Conservation (phyloP, 495 filamentous ascomycete genomes). For the Letharia columbiana region DNA sequence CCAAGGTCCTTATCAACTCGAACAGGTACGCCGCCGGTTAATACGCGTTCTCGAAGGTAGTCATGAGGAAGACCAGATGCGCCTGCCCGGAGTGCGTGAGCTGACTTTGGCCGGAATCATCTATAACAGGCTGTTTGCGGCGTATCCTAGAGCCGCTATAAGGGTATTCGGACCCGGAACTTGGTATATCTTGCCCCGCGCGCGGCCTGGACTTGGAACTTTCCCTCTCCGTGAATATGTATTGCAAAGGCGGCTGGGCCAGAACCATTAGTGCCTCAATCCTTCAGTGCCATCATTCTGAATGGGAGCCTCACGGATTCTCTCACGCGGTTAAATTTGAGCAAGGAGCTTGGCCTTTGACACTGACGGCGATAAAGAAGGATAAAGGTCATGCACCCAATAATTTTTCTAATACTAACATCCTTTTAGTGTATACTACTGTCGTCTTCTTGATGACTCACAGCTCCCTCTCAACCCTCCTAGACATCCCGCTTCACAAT, state of each 20-base stretch:
- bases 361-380: too few species aligned
- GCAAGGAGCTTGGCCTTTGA: too few species aligned
- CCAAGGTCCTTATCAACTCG: neutral
- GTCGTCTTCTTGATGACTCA: too few species aligned
- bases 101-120: neutral
- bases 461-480: neutral
- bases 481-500: constrained; percentile 31
- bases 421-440: too few species aligned
- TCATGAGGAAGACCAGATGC: neutral
- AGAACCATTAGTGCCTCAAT: too few species aligned
- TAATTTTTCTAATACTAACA: too few species aligned
- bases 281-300: too few species aligned
- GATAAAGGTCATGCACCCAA: too few species aligned
- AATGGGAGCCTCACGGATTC: too few species aligned
- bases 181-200: neutral
- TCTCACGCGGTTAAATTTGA: too few species aligned
- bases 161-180: neutral
- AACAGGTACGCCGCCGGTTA: neutral
- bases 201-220: neutral
- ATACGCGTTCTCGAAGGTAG: neutral
- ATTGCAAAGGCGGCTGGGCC: too few species aligned
- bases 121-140: neutral
- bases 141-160: neutral
- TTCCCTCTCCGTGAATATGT: neutral
- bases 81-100: neutral